These are phyloP conservation scores for Naegleria gruberi DNA, from an alignment of 208 protist genomes.

Conservation along the genomic window DNA sequence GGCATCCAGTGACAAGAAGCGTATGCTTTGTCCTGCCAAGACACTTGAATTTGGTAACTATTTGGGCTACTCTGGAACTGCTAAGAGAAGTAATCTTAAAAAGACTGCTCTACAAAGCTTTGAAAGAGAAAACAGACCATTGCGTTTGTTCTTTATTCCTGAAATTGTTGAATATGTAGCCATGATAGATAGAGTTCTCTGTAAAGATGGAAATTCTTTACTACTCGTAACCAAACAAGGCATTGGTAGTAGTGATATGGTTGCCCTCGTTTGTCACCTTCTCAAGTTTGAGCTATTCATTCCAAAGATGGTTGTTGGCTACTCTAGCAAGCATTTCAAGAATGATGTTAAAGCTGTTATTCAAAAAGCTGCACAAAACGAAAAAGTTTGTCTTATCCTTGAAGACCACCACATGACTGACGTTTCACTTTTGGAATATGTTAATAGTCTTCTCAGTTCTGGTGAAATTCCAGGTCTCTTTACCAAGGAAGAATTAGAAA, in stretches of 20 bases:
- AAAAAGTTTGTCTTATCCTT: conserved; percentile 75
- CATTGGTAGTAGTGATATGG: conserved; percentile 75
- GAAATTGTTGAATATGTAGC: conserved; percentile 84
- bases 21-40: neutral
- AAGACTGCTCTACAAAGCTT: conserved; percentile 43
- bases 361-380: conserved; percentile 69
- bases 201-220: conserved; percentile 77
- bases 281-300: conserved; percentile 73
- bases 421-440: conserved; percentile 70
- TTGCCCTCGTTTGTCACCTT: conserved; percentile 77
- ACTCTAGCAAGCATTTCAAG: conserved; percentile 81
- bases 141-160: conserved; percentile 84
- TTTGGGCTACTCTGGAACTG: neutral
- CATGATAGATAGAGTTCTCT: conserved; percentile 88
- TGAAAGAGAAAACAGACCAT: conserved; percentile 78
- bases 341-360: conserved; percentile 84
- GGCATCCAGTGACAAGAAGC: neutral
- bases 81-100: conserved; percentile 17
- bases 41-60: neutral
- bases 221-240: conserved; percentile 84
- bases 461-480: conserved; percentile 93
- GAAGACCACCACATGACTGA: conserved; percentile 89
- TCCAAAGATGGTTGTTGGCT: conserved; percentile 74
- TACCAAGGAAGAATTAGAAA: conserved; percentile 85
- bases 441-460: conserved; percentile 89